Evolutionary conservation across 352 stramenopile species (phyloP).

Genomic region (Stephanocyclus meneghinianus): DNA sequence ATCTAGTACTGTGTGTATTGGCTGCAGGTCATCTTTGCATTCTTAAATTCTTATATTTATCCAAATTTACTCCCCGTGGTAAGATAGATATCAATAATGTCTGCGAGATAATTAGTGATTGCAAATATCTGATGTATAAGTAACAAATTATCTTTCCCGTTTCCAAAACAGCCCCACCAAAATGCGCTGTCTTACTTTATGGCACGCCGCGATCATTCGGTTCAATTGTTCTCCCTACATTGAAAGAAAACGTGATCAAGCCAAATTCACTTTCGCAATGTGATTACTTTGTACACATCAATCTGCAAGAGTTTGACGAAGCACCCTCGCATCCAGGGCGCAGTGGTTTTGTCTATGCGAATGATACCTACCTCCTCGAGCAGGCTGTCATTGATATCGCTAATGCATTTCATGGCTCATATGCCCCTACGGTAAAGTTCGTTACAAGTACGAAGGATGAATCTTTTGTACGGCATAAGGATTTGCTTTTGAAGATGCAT

Average conservation of each 20-base stretch:
- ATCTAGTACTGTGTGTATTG: background rate
- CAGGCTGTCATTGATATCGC: slow-evolving; percentile 23
- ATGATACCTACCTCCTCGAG: slow-evolving; percentile 30
- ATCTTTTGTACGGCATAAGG: slow-evolving; percentile 21
- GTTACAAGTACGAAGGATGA: slow-evolving; percentile 36
- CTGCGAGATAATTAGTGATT: background rate
- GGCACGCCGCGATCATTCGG: slow-evolving; percentile 53
- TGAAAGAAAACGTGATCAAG: slow-evolving; percentile 52
- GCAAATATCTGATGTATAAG: background rate
- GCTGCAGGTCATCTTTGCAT: background rate
- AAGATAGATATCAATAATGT: background rate
- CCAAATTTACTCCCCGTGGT: background rate
- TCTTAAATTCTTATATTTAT: background rate
- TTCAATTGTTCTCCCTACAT: slow-evolving; percentile 53
- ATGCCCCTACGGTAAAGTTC: slow-evolving; percentile 33
- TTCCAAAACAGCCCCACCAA: background rate
- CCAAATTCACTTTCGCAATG: slow-evolving; percentile 59
- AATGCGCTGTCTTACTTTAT: slow-evolving; percentile 58
- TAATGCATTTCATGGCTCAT: slow-evolving; percentile 6
- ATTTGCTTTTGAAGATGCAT: slow-evolving; percentile 30
- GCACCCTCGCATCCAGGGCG: slow-evolving; percentile 28
- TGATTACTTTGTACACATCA: slow-evolving; percentile 58
- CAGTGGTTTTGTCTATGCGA: slow-evolving; percentile 44
- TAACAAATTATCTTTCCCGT: background rate
- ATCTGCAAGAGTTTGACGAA: slow-evolving; percentile 41